A percentile compares a stretch with the other conserved stretches of the same genome.
These are phyloP conservation scores for Verruconis gallopava DNA, from an alignment of 2,329 filamentous ascomycete species.

Conservation along the genomic window DNA sequence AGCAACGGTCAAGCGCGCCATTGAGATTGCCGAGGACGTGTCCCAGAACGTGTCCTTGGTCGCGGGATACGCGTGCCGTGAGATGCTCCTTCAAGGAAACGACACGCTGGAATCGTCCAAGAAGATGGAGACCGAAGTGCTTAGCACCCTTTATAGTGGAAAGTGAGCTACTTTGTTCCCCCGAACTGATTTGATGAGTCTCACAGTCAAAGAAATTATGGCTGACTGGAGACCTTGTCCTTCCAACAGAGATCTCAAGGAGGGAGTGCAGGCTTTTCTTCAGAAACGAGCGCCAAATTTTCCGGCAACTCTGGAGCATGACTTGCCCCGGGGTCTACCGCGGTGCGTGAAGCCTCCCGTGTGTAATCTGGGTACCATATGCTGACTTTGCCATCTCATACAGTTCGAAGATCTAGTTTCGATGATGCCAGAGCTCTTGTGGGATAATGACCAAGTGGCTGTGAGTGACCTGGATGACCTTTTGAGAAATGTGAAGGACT, in stretches of 20 bases:
- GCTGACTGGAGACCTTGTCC: not conserved
- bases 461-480: too few relatives aligned
- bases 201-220: not conserved
- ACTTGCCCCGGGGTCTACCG: not conserved
- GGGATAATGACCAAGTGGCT: too few relatives aligned
- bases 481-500: too few relatives aligned
- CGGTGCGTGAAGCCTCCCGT: too few relatives aligned
- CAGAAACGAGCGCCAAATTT: not conserved
- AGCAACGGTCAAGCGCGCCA: conserved; percentile 49
- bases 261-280: not conserved
- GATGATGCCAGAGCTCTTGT: too few relatives aligned
- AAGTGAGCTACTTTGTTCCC: too few relatives aligned
- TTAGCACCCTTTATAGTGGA: not conserved
- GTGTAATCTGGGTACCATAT: too few relatives aligned
- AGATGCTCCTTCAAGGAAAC: not conserved
- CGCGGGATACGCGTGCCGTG: not conserved
- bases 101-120: not conserved
- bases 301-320: not conserved
- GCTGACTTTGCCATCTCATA: too few relatives aligned
- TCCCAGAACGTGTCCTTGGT: conserved; percentile 37
- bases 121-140: not conserved
- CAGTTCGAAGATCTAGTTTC: too few relatives aligned
- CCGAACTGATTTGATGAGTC: too few relatives aligned
- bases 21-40: conserved; percentile 55
- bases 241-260: not conserved